Evolutionary conservation across 108 stramenopile genomes (phyloP).

Genomic region (Nitzschia sp.): DNA sequence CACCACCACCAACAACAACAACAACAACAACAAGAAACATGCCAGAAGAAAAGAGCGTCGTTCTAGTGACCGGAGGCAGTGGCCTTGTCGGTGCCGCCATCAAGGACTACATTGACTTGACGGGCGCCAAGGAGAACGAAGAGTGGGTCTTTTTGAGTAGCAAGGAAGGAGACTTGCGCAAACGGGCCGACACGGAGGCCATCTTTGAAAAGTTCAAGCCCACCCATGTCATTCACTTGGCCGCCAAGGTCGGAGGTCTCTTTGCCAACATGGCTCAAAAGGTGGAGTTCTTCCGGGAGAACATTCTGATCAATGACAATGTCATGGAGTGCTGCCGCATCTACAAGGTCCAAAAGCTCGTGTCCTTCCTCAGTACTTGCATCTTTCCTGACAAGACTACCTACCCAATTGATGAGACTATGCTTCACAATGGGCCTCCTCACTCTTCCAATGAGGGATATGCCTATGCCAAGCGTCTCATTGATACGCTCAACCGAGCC

Average conservation of each 20-base stretch:
- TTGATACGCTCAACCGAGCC: constrained; percentile 97
- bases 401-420: constrained; percentile 99
- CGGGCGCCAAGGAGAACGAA: constrained; percentile 48
- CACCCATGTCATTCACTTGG: constrained; percentile 98
- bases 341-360: constrained; percentile 95
- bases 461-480: constrained; percentile 98
- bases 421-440: constrained; percentile 97
- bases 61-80: constrained; percentile 96
- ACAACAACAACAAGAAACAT: too few relatives aligned
- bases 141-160: constrained; percentile 76
- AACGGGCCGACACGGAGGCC: constrained; percentile 74
- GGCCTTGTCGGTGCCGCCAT: constrained; percentile 95
- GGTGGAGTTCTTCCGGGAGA: constrained; percentile 99
- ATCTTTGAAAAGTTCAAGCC: constrained; percentile 94
- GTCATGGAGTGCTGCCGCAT: constrained; percentile 93
- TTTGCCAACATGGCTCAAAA: constrained; percentile 91
- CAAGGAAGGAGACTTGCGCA: constrained; percentile 87
- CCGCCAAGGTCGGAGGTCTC: constrained; percentile 97
- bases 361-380: constrained; percentile 95
- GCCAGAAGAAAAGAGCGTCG: constrained; percentile 36
- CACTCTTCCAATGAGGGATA: constrained; percentile 96
- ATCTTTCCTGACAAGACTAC: constrained; percentile 99
- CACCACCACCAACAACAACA: too few relatives aligned
- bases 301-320: constrained; percentile 96
- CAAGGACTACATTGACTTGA: constrained; percentile 64